phyloP scores from a whole-genome alignment of 2,329 filamentous ascomycete species.

The Colletotrichum agaves region DNA sequence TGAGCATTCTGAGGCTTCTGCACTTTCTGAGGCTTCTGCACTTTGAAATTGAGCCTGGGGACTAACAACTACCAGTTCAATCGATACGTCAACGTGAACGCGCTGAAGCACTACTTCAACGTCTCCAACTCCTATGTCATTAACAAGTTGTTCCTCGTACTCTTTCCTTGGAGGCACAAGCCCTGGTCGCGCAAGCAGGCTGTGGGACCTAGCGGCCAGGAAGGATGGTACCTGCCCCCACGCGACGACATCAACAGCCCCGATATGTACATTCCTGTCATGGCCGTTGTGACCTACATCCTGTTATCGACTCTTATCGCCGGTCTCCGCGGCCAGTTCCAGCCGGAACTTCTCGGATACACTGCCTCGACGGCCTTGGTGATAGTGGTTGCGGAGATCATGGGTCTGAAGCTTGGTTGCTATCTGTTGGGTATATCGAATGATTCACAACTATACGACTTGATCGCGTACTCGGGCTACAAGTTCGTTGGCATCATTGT shows the following conservation, averaged over 20 bases:
- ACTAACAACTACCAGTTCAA: conserved; percentile 56
- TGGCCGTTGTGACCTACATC: conserved; percentile 98
- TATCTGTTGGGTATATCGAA: conserved; percentile 95
- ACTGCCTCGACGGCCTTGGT: conserved; percentile 86
- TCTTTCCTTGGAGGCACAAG: conserved; percentile 98
- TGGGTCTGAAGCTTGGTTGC: conserved; percentile 90
- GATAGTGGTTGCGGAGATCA: conserved; percentile 87
- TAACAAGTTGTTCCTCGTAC: conserved; percentile 90
- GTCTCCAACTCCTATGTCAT: conserved; percentile 97
- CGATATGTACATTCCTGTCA: conserved; percentile 99
- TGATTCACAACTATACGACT: conserved; percentile 90
- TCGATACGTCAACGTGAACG: conserved; percentile 88
- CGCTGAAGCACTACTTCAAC: conserved; percentile 99
- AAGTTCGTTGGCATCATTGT: conserved; percentile 98
- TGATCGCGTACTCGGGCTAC: conserved; percentile 97
- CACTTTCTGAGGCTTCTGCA: background rate
- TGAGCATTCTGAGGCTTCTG: background rate
- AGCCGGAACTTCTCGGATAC: conserved; percentile 91
- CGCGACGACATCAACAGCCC: conserved; percentile 97
- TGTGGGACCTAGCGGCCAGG: conserved; percentile 74
- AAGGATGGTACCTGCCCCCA: conserved; percentile 86
- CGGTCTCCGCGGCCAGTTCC: conserved; percentile 89
- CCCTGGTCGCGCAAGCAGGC: conserved; percentile 95
- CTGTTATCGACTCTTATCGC: conserved; percentile 91
- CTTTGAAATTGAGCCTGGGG: background rate